Evolutionary conservation across 108 stramenopile genomes (phyloP), one percentile per base, ranked within the genome.

Genomic region (Nitzschia inconspicua): DNA sequence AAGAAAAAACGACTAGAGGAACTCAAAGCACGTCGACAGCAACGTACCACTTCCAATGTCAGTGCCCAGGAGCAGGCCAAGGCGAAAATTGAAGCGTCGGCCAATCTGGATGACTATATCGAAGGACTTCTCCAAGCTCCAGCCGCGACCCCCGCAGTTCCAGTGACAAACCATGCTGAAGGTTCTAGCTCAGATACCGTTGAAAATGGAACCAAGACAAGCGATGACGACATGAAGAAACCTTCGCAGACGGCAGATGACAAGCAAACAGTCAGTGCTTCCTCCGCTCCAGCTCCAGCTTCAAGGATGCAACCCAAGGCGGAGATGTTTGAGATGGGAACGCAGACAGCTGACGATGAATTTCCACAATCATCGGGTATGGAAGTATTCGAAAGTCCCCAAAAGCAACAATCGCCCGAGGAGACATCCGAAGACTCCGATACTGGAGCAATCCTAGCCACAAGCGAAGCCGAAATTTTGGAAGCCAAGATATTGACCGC

Each of bases 331-430:
- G 74, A 77, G 52, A 73, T 85, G 50, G 80, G 82, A 24, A 85
- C 85, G n/a, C 91, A 92, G 73, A 86, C 84, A 26, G 72, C 77
- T 16, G 76, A 78, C 24, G 83, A 86, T 25, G 90, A 91, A 42
- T 82, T 91, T 55, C 86, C 84, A 40, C 74, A 77, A 9, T 60
- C 72, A 6, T 68, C 62, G 11, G 61, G 66, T 11, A 47, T 73
- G 3, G 83, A 83, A 20, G 83, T 82, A 26, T 78, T 74, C 19
- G 77, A 80, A 28, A 50, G 50, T 10, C 36, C 20, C 16, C 55
- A 63, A 42, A 47, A 44, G 28, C 20, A 56, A 42, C 14, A 40
- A 16, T n/a, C n/a, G n/a, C 22, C 61, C 23, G 57, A 55, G 40
- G 37, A 44, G 11, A 28, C 27, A 34, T 6, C 31, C n/a, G 44